Conservation (phyloP, 306 rosid genomes). For the Hippophae gyantsensis region DNA sequence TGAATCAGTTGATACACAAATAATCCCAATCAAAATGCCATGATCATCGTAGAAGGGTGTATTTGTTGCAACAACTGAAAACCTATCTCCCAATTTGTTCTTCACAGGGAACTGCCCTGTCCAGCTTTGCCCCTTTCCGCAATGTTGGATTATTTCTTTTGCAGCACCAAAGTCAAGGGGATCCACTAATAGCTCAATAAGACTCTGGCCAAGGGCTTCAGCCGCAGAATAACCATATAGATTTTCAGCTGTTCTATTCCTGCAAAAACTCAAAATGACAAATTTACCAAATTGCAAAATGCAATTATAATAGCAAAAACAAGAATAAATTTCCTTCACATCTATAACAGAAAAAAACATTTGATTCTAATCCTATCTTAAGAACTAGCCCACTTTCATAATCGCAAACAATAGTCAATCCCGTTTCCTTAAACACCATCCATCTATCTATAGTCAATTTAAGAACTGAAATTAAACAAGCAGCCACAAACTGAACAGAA, state of each 20-base stretch:
- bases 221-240: conserved; percentile 75
- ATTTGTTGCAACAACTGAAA: conserved; percentile 42
- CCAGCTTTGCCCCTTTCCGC: conserved; percentile 78
- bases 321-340: too few relatives aligned
- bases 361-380: too few relatives aligned
- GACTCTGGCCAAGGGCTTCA: conserved; percentile 71
- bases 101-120: conserved; percentile 77
- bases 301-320: not conserved
- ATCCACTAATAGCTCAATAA: conserved; percentile 55
- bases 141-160: conserved; percentile 40
- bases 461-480: too few relatives aligned
- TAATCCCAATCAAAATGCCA: conserved; percentile 57
- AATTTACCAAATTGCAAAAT: conserved; percentile 4
- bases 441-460: too few relatives aligned
- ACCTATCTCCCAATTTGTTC: conserved; percentile 62
- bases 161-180: conserved; percentile 44
- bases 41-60: conserved; percentile 86
- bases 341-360: too few relatives aligned
- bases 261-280: conserved; percentile 26
- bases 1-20: conserved; percentile 67
- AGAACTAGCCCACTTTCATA: too few relatives aligned
- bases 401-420: too few relatives aligned
- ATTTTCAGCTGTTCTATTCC: conserved; percentile 88
- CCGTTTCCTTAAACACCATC: too few relatives aligned
- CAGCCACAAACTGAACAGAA: too few relatives aligned